These are phyloP conservation scores for Tolypocladium guangdongense DNA, from an alignment of 2,329 filamentous ascomycete species.

Conservation along the genomic window DNA sequence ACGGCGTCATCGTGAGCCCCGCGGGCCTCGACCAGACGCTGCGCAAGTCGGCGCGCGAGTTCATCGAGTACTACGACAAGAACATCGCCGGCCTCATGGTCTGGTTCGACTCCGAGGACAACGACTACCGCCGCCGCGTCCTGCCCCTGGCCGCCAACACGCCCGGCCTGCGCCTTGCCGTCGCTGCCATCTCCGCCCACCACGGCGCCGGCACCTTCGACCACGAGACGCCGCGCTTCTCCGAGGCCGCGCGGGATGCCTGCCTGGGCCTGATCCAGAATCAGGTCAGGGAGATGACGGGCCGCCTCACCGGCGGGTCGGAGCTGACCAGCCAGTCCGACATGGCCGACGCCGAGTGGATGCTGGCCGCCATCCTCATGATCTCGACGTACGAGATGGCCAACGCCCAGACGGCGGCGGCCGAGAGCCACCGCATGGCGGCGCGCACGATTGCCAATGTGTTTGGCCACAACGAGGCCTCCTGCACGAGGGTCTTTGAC, in stretches of 20 bases:
- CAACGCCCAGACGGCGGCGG: constrained; percentile 12
- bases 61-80: constrained; percentile 18
- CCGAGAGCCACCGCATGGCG: constrained; percentile 16
- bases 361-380: constrained; percentile 19
- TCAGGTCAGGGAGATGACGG: constrained; percentile 14
- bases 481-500: constrained; percentile 11
- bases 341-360: constrained; percentile 16
- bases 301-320: constrained; percentile 9
- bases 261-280: constrained; percentile 13
- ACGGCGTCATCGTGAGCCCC: not conserved
- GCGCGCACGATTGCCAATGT: constrained; percentile 17
- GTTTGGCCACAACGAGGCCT: constrained; percentile 11
- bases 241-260: constrained; percentile 16
- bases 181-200: constrained; percentile 17
- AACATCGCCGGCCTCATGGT: constrained; percentile 19
- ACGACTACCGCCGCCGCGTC: constrained; percentile 16
- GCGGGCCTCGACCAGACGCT: constrained; percentile 7
- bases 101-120: constrained; percentile 18
- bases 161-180: constrained; percentile 16
- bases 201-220: constrained; percentile 13
- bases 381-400: constrained; percentile 19
- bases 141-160: constrained; percentile 13
- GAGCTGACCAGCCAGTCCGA: constrained; percentile 12
- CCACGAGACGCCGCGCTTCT: constrained; percentile 10
- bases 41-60: constrained; percentile 9